Conservation (phyloP, 306 rosid species). For the Rubus parviflorus region DNA sequence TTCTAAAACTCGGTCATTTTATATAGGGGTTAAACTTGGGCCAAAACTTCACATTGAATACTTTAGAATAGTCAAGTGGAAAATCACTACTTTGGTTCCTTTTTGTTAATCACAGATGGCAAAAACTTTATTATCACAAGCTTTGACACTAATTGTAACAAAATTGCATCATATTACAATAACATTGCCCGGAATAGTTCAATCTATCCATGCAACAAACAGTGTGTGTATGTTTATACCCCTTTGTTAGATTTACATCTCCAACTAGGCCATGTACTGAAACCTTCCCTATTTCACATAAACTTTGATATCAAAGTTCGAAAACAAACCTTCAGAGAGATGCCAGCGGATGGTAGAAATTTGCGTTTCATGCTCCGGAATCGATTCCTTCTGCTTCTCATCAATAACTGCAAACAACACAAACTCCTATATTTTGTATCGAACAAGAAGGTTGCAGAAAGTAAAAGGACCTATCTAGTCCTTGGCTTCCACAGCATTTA, state of each 20-base stretch:
- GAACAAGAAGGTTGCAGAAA: background rate
- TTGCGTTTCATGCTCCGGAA: constrained; percentile 84
- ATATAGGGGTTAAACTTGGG: background rate
- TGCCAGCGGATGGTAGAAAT: constrained; percentile 90
- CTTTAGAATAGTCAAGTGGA: background rate
- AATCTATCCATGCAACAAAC: no score
- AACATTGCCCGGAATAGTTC: background rate
- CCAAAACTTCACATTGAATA: background rate
- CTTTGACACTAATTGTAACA: no score
- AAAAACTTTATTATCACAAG: no score
- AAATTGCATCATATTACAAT: background rate
- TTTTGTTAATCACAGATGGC: background rate
- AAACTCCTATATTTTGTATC: constrained; percentile 24
- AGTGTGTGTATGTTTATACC: background rate
- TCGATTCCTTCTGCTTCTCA: constrained; percentile 71
- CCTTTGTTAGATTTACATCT: background rate
- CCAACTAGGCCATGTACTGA: background rate
- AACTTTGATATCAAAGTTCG: background rate
- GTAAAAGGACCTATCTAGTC: constrained; percentile 9
- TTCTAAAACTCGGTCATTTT: background rate
- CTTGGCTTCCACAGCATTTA: constrained; percentile 20
- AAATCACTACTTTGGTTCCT: background rate
- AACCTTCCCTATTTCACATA: background rate
- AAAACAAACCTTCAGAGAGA: constrained; percentile 73
- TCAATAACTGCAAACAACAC: constrained; percentile 70